Evolutionary conservation across 2,329 filamentous ascomycete species (phyloP), one percentile per base, ranked within the genome.

Genomic region (Elsinoe ampelina): DNA sequence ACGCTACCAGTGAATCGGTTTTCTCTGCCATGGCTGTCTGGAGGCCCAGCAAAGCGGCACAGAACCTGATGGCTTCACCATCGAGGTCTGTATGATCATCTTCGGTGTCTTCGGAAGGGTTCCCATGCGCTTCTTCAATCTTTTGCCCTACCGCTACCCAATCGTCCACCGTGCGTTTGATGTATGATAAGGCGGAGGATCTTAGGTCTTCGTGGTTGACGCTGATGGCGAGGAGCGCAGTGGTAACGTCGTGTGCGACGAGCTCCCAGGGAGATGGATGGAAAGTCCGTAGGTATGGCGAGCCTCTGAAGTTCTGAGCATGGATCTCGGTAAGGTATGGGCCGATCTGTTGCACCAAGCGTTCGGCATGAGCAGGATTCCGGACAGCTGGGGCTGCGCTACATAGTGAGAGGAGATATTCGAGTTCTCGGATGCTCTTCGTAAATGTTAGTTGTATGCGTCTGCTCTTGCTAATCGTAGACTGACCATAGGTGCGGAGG

Each of bases 201-300:
- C 86, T 83, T 20, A 97, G 75, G 13, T 80, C 78, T 26, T 80
- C 75, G 69, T 92, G 87, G 56, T 84, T 84, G 50, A 82, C 79
- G 1, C 89, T 92, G 19, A 98, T 75, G 0, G 85, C 82, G n/a
- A 98, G 78, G 5, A 97, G 75, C 4, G 91, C 91, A 4, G 81
- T 81, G 0, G 89, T 86, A 38, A 98, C 80, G 64, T 88, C 84
- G 64, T 84, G 85, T 2, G 88, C 85, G 32, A 97, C 76, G 1
- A 85, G 80, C 71, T 97, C 92, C 76, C 89, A 93, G 17, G 95
- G 92, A 2, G 89, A 95, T 1, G 89, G 89, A 59, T 91, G 85
- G 67, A 95, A 81, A 63, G 83, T 83, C 63, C 86, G 85, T 63
- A 96, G 86, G 69, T 87, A 88, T 1, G 90, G 89, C 55, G 91